Conservation (phyloP, 176 grass and related monocot species). For the Oryza officinalis region DNA sequence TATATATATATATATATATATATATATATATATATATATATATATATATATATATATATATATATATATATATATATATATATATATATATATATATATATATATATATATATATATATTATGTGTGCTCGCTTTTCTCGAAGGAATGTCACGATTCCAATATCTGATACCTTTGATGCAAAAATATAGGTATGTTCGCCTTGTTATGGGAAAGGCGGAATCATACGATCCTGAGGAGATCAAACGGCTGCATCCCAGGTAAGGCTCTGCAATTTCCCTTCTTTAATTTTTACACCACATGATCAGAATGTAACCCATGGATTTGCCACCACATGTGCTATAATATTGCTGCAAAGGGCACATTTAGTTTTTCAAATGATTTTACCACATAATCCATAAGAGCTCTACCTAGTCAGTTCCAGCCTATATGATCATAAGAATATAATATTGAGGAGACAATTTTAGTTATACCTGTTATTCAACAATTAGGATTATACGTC, state of each 20-base stretch:
- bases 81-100: no score
- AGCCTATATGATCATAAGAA: neutral
- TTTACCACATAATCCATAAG: neutral
- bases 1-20: no score
- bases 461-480: neutral
- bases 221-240: constrained; percentile 63
- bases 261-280: constrained; percentile 24
- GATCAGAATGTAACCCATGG: neutral
- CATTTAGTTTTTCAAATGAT: neutral
- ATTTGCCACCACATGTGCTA: neutral
- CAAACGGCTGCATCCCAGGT: constrained; percentile 78
- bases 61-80: no score
- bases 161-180: neutral
- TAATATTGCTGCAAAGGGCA: neutral
- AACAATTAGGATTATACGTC: neutral
- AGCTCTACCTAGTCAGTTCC: neutral
- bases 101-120: no score
- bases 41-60: no score
- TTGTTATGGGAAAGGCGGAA: constrained; percentile 78
- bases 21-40: no score
- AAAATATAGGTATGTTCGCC: constrained; percentile 70
- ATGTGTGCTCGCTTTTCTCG: neutral
- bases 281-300: neutral
- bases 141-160: constrained; percentile 3
- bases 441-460: no score